Evolutionary conservation across 805 yeast genomes (phyloP).

Genomic region (Candida patagonica): DNA sequence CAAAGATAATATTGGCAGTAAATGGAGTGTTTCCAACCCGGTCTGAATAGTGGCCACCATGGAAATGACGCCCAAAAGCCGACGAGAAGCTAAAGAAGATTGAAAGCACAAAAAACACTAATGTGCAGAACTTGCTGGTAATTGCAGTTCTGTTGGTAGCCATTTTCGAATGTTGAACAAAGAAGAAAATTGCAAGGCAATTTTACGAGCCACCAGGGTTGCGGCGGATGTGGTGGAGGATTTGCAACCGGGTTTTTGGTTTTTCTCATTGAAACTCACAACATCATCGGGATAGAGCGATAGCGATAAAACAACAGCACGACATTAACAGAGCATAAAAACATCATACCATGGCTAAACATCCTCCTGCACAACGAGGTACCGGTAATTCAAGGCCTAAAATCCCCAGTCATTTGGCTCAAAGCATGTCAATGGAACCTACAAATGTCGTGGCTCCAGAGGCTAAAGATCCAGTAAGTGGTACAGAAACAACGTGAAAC

Average conservation of each 20-base stretch:
- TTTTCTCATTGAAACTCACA: no score
- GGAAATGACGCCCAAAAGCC: constrained; percentile 46
- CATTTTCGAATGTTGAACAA: no score
- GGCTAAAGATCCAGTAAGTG: constrained; percentile 2
- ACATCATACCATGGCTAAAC: no score
- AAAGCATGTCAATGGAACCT: not conserved
- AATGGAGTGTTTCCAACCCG: constrained; percentile 61
- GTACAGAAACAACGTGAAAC: not conserved
- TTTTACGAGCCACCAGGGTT: no score
- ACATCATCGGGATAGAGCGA: no score
- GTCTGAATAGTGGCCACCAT: constrained; percentile 33
- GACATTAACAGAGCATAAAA: no score
- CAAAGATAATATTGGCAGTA: constrained; percentile 34
- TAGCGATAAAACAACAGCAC: no score
- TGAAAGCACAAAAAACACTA: constrained; percentile 47
- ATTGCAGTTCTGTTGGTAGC: not conserved
- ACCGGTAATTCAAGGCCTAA: constrained; percentile 1
- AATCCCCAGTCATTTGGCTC: not conserved
- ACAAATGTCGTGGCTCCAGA: constrained; percentile 1
- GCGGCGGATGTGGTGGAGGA: no score
- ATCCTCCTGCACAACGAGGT: no score
- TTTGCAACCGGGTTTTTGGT: no score
- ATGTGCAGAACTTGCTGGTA: constrained; percentile 28
- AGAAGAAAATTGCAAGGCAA: no score
- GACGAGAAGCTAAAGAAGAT: constrained; percentile 47